phyloP scores from a whole-genome alignment of 768 basidiomycete species.

The Polyporus arcularius region DNA sequence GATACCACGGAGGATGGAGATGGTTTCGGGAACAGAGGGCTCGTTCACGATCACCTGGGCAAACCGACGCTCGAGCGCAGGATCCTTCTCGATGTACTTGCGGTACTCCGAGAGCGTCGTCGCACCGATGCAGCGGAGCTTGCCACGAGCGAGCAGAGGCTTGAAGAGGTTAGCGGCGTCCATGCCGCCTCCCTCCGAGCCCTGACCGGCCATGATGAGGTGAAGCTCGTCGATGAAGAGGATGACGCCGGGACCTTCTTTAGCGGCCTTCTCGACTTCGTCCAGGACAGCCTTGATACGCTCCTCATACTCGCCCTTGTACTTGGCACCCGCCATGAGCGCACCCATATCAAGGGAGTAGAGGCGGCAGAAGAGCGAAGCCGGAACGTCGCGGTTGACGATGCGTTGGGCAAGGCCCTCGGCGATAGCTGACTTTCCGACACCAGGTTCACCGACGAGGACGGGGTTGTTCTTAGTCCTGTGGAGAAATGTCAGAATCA shows the following conservation, averaged over 20 bases:
- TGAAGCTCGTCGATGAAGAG: constrained; percentile 96
- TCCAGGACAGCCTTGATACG: constrained; percentile 89
- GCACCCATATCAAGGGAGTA: constrained; percentile 95
- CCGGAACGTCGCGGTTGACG: constrained; percentile 89
- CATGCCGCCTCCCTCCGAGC: constrained; percentile 85
- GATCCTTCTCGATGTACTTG: constrained; percentile 92
- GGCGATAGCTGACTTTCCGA: constrained; percentile 93
- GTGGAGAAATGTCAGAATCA: constrained; percentile 15
- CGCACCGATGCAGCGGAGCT: constrained; percentile 78
- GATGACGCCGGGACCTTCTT: constrained; percentile 78
- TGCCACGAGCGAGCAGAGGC: constrained; percentile 87
- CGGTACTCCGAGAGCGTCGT: constrained; percentile 92
- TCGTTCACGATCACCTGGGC: constrained; percentile 94
- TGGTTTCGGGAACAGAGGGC: constrained; percentile 84
- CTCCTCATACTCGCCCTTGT: constrained; percentile 97
- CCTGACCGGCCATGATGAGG: constrained; percentile 89
- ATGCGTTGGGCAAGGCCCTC: constrained; percentile 97
- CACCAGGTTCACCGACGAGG: constrained; percentile 92
- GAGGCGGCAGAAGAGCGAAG: constrained; percentile 67
- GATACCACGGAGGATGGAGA: constrained; percentile 92
- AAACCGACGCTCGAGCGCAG: constrained; percentile 88
- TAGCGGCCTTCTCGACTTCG: constrained; percentile 88
- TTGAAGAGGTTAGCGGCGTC: constrained; percentile 93
- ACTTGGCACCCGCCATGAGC: constrained; percentile 89
- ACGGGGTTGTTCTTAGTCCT: constrained; percentile 99